phyloP scores from a whole-genome alignment of 768 basidiomycete species.

The Mycena metata region DNA sequence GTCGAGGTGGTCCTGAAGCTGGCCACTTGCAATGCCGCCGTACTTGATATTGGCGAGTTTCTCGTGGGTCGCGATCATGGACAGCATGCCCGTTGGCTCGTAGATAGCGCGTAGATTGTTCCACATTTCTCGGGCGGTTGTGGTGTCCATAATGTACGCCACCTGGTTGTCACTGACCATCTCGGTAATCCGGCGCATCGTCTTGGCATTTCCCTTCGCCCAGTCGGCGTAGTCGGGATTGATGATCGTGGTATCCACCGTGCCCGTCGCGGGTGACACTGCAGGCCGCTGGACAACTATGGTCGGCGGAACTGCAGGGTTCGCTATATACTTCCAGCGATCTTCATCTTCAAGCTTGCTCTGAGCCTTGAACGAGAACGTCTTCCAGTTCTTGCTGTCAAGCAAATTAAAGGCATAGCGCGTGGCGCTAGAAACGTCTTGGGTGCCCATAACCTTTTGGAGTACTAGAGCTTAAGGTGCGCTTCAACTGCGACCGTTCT shows the following conservation, averaged over 20 bases:
- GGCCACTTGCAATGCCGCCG: slow-evolving; percentile 2
- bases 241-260: background rate
- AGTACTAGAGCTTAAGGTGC: too few relatives aligned
- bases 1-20: slow-evolving; percentile 17
- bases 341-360: slow-evolving; percentile 6
- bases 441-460: too few relatives aligned
- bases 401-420: slow-evolving; percentile 6
- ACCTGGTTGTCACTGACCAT: slow-evolving; percentile 11
- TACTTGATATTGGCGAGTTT: slow-evolving; percentile 8
- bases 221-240: background rate
- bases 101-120: slow-evolving; percentile 4
- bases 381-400: background rate
- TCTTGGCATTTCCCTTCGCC: background rate
- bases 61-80: slow-evolving; percentile 9
- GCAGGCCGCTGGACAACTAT: background rate
- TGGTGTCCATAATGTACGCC: background rate
- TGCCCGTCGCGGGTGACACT: background rate
- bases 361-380: background rate
- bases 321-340: background rate
- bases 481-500: too few relatives aligned
- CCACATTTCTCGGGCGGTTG: slow-evolving; percentile 12
- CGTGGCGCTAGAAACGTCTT: background rate
- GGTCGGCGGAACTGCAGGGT: background rate
- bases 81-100: slow-evolving; percentile 6
- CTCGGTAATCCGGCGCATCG: background rate